A percentile compares a stretch with the other conserved stretches of the same genome.
Conservation (phyloP, 495 filamentous ascomycete genomes). For the Annulohypoxylon stygium region DNA sequence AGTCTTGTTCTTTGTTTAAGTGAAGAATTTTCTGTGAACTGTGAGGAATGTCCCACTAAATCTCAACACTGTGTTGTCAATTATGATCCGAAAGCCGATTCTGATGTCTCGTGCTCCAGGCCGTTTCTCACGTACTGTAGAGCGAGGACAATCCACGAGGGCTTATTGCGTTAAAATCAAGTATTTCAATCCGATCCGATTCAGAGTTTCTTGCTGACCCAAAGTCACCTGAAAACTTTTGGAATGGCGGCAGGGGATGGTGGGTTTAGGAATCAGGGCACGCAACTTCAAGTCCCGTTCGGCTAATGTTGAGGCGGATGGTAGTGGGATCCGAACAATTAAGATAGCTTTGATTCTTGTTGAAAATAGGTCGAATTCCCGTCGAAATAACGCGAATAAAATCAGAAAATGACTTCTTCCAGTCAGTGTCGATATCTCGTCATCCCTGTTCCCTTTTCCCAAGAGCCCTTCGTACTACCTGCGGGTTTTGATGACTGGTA, state of each 20-base stretch:
- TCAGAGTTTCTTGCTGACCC: too few relatives aligned
- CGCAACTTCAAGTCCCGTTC: neutral
- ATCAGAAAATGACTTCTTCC: neutral
- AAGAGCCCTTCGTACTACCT: neutral
- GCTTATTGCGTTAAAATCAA: too few relatives aligned
- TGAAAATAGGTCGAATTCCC: neutral
- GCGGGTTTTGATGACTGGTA: neutral
- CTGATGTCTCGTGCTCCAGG: neutral
- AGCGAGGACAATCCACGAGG: too few relatives aligned
- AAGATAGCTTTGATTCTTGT: neutral
- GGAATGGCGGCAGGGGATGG: neutral
- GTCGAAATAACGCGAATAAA: conserved; percentile 15
- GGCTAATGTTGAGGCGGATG: neutral
- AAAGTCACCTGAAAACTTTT: too few relatives aligned
- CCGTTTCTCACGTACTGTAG: neutral
- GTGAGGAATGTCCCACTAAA: neutral
- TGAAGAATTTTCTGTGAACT: neutral
- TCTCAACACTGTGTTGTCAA: neutral
- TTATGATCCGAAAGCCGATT: neutral
- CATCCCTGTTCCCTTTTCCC: conserved; percentile 20
- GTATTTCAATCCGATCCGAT: too few relatives aligned
- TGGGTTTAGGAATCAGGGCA: neutral
- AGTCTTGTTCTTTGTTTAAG: neutral
- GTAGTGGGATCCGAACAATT: neutral
- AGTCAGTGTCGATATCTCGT: conserved; percentile 2